Percentiles rank a stretch among this genome's conserved stretches.
phyloP scores from a whole-genome alignment of 106 monocot genomes.

The Dendrobium catenatum region DNA sequence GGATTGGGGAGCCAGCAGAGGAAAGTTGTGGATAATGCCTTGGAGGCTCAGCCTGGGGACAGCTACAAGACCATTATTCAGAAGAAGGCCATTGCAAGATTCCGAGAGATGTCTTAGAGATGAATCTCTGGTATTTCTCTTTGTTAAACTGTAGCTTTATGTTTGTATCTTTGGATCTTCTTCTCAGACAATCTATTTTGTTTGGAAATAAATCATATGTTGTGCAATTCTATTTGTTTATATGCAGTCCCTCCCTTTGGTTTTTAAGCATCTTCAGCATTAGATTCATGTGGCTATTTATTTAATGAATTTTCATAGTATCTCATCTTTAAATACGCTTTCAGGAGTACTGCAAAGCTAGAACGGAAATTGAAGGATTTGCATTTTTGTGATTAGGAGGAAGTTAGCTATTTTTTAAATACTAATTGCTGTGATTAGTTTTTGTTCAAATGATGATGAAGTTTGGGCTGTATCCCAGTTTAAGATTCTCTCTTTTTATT shows the following conservation, averaged over 20 bases:
- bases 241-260: neutral
- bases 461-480: too few species aligned
- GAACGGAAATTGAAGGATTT: too few species aligned
- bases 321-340: too few species aligned
- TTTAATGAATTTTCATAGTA: too few species aligned
- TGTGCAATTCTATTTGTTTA: neutral
- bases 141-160: conserved; percentile 1
- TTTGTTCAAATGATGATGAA: too few species aligned
- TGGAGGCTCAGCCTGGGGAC: conserved; percentile 91
- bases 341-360: too few species aligned
- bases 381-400: too few species aligned
- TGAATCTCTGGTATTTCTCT: neutral
- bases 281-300: too few species aligned
- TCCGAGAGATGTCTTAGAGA: conserved; percentile 68
- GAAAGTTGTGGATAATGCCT: conserved; percentile 45
- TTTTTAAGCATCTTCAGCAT: too few species aligned
- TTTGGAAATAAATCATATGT: neutral
- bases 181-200: neutral
- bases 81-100: conserved; percentile 96
- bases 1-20: conserved; percentile 85
- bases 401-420: too few species aligned
- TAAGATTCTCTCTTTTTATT: too few species aligned
- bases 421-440: too few species aligned
- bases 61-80: conserved; percentile 89
- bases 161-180: neutral